These are phyloP conservation scores for Liquidambar formosana DNA, from an alignment of 164 flowering plant genomes.

Conservation along the genomic window DNA sequence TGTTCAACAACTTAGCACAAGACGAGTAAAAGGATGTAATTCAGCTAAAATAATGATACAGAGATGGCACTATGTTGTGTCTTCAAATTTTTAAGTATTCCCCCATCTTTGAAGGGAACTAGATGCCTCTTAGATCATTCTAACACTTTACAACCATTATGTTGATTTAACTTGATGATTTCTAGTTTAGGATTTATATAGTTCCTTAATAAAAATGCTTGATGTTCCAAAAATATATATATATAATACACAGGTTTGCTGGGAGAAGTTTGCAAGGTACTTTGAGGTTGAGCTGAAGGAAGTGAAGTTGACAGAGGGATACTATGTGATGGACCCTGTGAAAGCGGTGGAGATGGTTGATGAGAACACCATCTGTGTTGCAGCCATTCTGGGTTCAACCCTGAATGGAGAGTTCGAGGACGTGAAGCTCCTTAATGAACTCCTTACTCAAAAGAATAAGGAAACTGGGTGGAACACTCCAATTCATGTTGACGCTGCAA, in stretches of 20 bases:
- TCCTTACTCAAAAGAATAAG: slow-evolving; percentile 53
- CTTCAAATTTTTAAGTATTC: too few relatives aligned
- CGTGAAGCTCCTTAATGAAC: slow-evolving; percentile 59
- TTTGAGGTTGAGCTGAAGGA: slow-evolving; percentile 49
- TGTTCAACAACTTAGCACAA: too few relatives aligned
- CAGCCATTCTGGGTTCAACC: slow-evolving; percentile 75
- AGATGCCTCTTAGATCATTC: too few relatives aligned
- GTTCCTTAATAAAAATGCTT: too few relatives aligned
- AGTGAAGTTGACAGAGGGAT: slow-evolving; percentile 59
- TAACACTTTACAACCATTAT: too few relatives aligned
- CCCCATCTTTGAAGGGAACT: too few relatives aligned
- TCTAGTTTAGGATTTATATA: too few relatives aligned
- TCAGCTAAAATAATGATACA: too few relatives aligned
- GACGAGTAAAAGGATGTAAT: too few relatives aligned
- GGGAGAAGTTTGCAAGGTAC: slow-evolving; percentile 50
- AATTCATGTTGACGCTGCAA: slow-evolving; percentile 76
- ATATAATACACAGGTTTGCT: slow-evolving; percentile 15
- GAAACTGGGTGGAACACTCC: slow-evolving; percentile 73
- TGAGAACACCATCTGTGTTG: slow-evolving; percentile 80
- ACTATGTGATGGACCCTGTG: slow-evolving; percentile 73
- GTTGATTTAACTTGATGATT: too few relatives aligned
- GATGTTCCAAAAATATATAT: too few relatives aligned
- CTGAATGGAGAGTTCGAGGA: slow-evolving; percentile 75
- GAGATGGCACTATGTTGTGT: too few relatives aligned
- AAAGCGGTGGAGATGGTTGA: slow-evolving; percentile 78